Evolutionary conservation across 2,329 filamentous ascomycete genomes (phyloP).

Genomic region (Chalaropsis ovoidea): DNA sequence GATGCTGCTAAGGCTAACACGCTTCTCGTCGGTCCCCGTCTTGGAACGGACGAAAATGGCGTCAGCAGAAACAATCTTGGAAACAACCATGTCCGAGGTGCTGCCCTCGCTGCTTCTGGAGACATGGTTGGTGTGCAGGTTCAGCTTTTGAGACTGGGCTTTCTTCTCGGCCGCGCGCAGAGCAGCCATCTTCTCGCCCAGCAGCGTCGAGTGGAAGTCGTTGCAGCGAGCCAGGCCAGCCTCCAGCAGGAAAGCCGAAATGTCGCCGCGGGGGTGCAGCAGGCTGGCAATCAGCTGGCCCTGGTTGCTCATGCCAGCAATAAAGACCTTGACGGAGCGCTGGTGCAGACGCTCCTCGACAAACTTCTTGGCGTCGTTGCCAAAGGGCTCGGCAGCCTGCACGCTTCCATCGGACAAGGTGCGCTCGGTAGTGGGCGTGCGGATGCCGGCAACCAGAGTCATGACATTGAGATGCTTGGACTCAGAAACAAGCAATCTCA

Average conservation of each 20-base stretch:
- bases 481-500: slow-evolving; percentile 68
- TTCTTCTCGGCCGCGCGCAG: slow-evolving; percentile 78
- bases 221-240: slow-evolving; percentile 86
- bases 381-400: slow-evolving; percentile 77
- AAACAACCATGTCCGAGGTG: slow-evolving; percentile 71
- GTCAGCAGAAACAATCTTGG: slow-evolving; percentile 78
- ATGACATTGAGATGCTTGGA: slow-evolving; percentile 83
- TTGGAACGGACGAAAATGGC: slow-evolving; percentile 81
- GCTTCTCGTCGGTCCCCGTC: slow-evolving; percentile 68
- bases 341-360: slow-evolving; percentile 80
- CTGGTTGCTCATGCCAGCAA: slow-evolving; percentile 81
- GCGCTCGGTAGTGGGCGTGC: slow-evolving; percentile 80
- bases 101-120: slow-evolving; percentile 36
- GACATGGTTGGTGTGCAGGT: slow-evolving; percentile 70
- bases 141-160: slow-evolving; percentile 65
- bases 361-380: slow-evolving; percentile 78
- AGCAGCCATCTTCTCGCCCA: slow-evolving; percentile 77
- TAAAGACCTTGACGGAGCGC: slow-evolving; percentile 68
- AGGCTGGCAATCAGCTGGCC: slow-evolving; percentile 82
- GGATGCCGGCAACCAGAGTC: slow-evolving; percentile 78
- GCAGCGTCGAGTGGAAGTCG: slow-evolving; percentile 87
- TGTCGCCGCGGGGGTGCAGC: slow-evolving; percentile 81
- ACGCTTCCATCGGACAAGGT: slow-evolving; percentile 67
- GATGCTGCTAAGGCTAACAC: slow-evolving; percentile 84
- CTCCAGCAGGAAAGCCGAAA: slow-evolving; percentile 80